Evolutionary conservation across 108 stramenopile genomes (phyloP), one percentile per base, ranked within the genome.

Genomic region (Fragilariopsis cylindrus): DNA sequence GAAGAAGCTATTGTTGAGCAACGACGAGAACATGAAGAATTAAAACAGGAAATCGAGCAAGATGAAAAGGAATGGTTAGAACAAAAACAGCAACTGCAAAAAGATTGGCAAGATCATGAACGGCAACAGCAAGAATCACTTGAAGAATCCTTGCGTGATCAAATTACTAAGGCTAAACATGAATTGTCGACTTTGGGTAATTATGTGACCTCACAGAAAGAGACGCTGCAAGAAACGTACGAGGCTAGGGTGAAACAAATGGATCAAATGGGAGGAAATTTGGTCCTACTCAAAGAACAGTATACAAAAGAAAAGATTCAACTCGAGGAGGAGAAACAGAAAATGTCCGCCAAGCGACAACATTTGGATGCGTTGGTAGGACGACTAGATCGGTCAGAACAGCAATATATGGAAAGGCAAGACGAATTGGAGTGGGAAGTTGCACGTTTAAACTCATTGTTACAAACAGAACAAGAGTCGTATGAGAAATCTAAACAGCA

Each of bases 1-100:
- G 79, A 80, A 73, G 69, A 80, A 64, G 69, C 73, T 9, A 80
- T 80, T 57, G 79, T 80, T 11, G 79, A 80, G 54, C 79, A 80
- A 40, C 67, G 73, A 3, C 60, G 54, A 30, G 79, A 80, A 49
- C 48, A 74, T 48, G 69, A 73, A 43, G 62, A 73, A 45, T 39
- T 80, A 2, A 16, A 54, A 16, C 43, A 63, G 21, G 53, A 63
- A 63, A 74, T 80, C 54, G 49, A 60, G 39, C 15, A 57, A 9
- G 73, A 80, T 2, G 18, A 63, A 11, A 50, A 58, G 6, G 58
- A 62, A 50, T 80, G 79, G 79, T 67, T 69, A 18, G 49, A 15
- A n/a, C 12, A 48, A n/a, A 49, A 62, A 19, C 54, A 62, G 46
- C 40, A 57, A n/a, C 60, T 40, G 1, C 42, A 76, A 18, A 44